Evolutionary conservation across 2,329 filamentous ascomycete species (phyloP), one percentile per base, ranked within the genome.

Genomic region (Sporothrix protearum): DNA sequence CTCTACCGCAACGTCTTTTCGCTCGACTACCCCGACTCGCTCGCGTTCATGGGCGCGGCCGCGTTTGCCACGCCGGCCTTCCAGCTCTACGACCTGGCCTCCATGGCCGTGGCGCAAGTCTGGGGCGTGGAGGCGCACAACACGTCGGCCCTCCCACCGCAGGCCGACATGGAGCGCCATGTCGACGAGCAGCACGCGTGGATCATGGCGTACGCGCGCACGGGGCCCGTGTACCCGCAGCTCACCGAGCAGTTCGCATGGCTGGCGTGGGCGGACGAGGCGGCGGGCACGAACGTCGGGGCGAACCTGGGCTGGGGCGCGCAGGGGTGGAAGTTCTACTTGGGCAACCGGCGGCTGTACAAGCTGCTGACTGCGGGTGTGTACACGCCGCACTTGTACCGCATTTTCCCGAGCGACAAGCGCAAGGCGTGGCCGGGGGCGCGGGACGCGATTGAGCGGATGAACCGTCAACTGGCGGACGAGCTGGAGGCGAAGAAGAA

Each of bases 1-100:
- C 76, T 85, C 1, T 85, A 82, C 69, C 80, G 81, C 51, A 83
- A 84, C 74, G 74, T 85, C 4, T 83, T 86, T 73, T 83, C 83
- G 0, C 78, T 82, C 0, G 76, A 79, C 30, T 76, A 82, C 30
- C 81, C 83, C 3, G 78, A 83, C 10, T 83, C 81, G 9, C 78
- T 85, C 4, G 85, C 82, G 0, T 81, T 84, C 68, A 75, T 83
- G 71, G 80, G 81, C 72, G 80, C 80, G 69, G 76, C 78, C 8
- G 78, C 79, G 7, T 78, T 80, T 47, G 76, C 78, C 72, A 77
- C 78, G 66, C 79, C 80, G 77, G 70, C 81, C 73, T 79, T 81
- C 28, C 78, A 79, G 14, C 76, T 83, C 9, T 78, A 81, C 63
- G 84, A 85, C 71, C 76, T 86, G 49, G 80, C 79, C 4, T 77